Base-by-base conservation (phyloP, 305 asterid species). In the Solanum hybrid region DNA sequence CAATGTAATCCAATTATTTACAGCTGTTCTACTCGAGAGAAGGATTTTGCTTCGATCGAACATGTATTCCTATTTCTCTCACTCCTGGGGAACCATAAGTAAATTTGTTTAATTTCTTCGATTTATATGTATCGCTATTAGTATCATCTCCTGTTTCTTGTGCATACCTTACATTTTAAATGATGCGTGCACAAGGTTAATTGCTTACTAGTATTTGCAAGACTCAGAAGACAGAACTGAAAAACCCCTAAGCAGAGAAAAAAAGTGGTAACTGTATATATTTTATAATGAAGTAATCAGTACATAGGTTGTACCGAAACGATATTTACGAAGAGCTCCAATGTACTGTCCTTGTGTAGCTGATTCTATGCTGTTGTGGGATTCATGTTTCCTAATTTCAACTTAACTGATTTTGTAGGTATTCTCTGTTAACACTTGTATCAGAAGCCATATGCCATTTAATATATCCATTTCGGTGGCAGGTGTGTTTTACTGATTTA, bases 391-490 rank as follows among this genome's bases (percentile, higher is more conserved):
- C 22, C 76, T 85, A 85, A 56, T 85, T 85, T 56, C 76, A 2
- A 10, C 26, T 85, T 51, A 82, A 51, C 88, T 85, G 76, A 60
- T 85, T 79, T 79, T 95, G 95, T 97, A 97, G 99, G 92, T 96
- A 97, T 92, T 96, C 99, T 91, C 95, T 97, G 89, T 91, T 97
- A 89, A 96, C 99, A 88, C 98, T 97, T 91, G 99, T 93, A 91
- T 97, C 99, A 34, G 99, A 97, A 91, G 97, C 99, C 92, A 95
- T 97, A 91, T 97, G 99, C 92, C 99, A 97, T 94, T 93, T 97
- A 93, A 96, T 97, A 88, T 96, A 97, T 92, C 99, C 99, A 88
- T 97, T 97, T 92, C 97, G 98, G 60, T 97, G 99, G 99, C 99
- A 97, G 99, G 99, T 97, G 75, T 35, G 87, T 66, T 88, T 56